A percentile compares a stretch with the other conserved stretches of the same genome.
phyloP scores from a whole-genome alignment of 305 asterid genomes.

The Fraxinus velutina region DNA sequence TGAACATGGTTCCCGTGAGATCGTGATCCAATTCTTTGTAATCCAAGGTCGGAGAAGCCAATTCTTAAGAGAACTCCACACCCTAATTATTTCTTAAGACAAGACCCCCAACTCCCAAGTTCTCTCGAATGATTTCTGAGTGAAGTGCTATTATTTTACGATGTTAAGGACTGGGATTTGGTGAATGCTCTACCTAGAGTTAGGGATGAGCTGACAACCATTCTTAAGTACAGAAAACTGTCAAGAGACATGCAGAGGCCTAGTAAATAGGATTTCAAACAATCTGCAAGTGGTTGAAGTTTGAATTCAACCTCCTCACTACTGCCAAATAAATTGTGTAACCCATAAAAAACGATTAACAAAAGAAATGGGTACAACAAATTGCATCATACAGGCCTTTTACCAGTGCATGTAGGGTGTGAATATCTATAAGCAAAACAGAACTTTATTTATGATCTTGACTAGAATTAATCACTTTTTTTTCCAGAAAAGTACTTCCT shows the following conservation, averaged over 20 bases:
- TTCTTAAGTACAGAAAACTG: background rate
- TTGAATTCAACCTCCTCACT: background rate
- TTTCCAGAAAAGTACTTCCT: background rate
- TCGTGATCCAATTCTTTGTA: background rate
- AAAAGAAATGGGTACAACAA: background rate
- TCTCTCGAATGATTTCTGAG: background rate
- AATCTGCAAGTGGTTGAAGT: background rate
- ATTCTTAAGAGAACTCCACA: background rate
- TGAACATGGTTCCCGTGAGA: background rate
- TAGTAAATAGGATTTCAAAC: background rate
- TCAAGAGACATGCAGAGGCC: background rate
- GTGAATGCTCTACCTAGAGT: background rate
- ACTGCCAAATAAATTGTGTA: background rate
- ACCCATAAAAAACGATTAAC: background rate
- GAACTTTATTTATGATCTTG: background rate
- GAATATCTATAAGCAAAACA: background rate
- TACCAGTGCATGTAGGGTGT: background rate
- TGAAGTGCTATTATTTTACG: background rate
- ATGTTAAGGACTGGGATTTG: background rate
- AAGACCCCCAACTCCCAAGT: no score
- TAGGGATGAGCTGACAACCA: background rate
- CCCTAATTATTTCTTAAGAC: no score
- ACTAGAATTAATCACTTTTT: background rate
- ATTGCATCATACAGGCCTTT: background rate
- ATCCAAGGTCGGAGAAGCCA: background rate